These are phyloP conservation scores for Echria macrotheca DNA, from an alignment of 495 filamentous ascomycete species.

Conservation along the genomic window DNA sequence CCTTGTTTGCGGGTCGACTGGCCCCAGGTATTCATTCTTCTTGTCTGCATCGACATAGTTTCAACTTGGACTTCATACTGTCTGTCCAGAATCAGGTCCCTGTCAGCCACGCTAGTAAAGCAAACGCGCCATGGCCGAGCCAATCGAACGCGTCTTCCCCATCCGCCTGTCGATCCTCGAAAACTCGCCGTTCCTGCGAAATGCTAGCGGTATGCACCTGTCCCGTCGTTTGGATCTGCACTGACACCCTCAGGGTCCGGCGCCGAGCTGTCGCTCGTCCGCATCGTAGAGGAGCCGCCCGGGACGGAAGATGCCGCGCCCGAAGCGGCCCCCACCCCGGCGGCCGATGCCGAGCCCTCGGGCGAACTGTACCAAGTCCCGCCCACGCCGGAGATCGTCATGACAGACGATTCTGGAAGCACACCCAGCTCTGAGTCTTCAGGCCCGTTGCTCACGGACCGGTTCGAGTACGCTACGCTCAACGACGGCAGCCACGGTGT, in stretches of 20 bases:
- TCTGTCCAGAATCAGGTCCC: too few species aligned
- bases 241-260: not conserved
- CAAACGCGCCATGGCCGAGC: too few species aligned
- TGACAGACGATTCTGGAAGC: constrained; percentile 3
- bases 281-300: constrained; percentile 2
- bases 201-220: constrained; percentile 12
- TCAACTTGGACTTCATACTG: too few species aligned
- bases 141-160: constrained; percentile 21
- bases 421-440: not conserved
- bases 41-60: too few species aligned
- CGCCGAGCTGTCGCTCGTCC: constrained; percentile 1
- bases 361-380: not conserved
- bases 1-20: too few species aligned
- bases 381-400: constrained; percentile 3
- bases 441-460: constrained; percentile 11
- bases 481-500: constrained; percentile 19
- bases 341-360: not conserved
- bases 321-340: not conserved
- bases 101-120: too few species aligned
- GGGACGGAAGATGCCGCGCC: not conserved
- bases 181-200: constrained; percentile 18
- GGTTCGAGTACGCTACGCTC: constrained; percentile 17
- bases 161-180: constrained; percentile 24
- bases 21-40: too few species aligned
- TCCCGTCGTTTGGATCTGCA: not conserved